Evolutionary conservation across 129 eudicot genomes (phyloP).

Genomic region (Saussurea involucrata): DNA sequence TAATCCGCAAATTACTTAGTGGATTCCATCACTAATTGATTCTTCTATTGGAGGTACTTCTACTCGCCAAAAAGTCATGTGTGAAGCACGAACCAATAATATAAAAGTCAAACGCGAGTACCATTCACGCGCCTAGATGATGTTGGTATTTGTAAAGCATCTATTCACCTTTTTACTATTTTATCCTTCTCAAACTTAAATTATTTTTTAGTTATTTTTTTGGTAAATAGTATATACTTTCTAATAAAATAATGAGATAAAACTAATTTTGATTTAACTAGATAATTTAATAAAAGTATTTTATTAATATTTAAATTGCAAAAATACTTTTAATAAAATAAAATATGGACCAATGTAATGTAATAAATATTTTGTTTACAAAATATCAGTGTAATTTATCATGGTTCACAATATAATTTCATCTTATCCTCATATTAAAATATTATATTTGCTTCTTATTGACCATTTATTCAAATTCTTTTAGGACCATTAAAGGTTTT

Average conservation of each 20-base stretch:
- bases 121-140: background rate
- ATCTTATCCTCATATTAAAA: no score
- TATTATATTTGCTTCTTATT: no score
- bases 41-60: background rate
- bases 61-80: background rate
- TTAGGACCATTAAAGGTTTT: no score
- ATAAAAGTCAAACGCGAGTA: background rate
- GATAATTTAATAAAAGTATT: no score
- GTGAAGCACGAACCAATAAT: background rate
- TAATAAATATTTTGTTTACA: no score
- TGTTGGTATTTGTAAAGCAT: background rate
- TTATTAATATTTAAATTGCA: no score
- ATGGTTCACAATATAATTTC: no score
- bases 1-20: background rate
- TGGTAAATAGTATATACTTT: background rate
- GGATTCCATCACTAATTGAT: slow-evolving; percentile 11
- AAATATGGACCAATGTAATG: background rate
- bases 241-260: background rate
- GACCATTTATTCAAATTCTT: no score
- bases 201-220: background rate
- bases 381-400: no score
- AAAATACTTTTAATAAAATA: no score
- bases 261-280: background rate
- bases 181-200: background rate
- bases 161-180: background rate